phyloP scores from a whole-genome alignment of 75 land plant genomes.

The Selaginella moellendorffii region DNA sequence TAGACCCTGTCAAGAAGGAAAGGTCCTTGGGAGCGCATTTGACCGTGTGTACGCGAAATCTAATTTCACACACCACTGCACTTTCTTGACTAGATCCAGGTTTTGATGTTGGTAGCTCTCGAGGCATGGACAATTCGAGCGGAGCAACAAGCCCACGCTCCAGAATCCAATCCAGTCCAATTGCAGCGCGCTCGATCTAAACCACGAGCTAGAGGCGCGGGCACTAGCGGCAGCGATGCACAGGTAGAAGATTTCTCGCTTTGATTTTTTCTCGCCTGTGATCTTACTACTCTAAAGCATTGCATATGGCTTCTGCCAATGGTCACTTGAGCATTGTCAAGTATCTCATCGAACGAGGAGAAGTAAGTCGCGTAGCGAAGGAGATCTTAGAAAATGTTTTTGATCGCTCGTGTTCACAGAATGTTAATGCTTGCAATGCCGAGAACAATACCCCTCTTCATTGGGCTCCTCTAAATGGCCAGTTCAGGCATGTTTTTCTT shows the following conservation, averaged over 20 bases:
- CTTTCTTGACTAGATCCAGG: no score
- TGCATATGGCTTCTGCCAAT: constrained; percentile 98
- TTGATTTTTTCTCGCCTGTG: neutral
- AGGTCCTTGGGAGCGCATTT: no score
- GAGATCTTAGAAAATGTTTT: neutral
- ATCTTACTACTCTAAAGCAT: constrained; percentile 28
- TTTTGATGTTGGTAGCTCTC: no score
- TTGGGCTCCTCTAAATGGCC: constrained; percentile 88
- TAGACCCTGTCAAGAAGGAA: no score
- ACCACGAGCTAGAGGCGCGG: no score
- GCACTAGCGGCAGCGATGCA: no score
- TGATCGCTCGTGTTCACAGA: constrained; percentile 29
- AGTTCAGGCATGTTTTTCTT: constrained; percentile 42
- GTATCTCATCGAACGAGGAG: constrained; percentile 53
- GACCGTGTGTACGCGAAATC: no score
- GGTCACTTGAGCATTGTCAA: constrained; percentile 72
- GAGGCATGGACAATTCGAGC: no score
- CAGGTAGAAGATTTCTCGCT: constrained; percentile 30
- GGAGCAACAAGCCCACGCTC: no score
- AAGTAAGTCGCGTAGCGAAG: constrained; percentile 32
- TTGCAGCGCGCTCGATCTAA: no score
- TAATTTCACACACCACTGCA: no score
- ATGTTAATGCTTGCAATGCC: constrained; percentile 50
- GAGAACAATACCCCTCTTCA: constrained; percentile 95
- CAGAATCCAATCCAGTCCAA: no score